Base-by-base conservation (phyloP, 2,329 filamentous ascomycete species). In the Aspergillus sp. region DNA sequence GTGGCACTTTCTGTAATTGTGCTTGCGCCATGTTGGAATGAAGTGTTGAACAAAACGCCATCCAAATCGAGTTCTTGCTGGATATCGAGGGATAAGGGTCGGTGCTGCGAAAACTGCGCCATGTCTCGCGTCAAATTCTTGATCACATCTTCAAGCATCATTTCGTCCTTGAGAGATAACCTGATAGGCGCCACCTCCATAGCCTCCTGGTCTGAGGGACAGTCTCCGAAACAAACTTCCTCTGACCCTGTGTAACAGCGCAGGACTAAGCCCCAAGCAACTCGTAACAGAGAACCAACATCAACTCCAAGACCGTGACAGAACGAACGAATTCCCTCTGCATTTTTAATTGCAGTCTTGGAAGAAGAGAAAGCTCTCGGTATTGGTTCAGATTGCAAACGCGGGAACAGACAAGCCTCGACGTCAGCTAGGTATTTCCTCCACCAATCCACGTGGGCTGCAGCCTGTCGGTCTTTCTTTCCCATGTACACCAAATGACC, bases 381-480 rank as follows among this genome's bases (percentile, higher is more conserved):
- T 2, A 9, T 38, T n/a, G 54, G 33, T 3, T 56, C 58, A 0
- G 54, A 46, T 2, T 54, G 59, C 7, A 70, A 49, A 1, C 58
- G 45, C 3, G 76, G 77, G 57, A 80, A 79, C 45, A 73, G 64
- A 56, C 76, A 79, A 1, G 77, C 73, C 58, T 79, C 75, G 19
- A 73, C 52, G 9, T 73, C 75, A 2, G 66, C 64, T 7, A 79
- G 65, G 41, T 77, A 74, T 0, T 63, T 57, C 50, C 72, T 77
- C 77, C 77, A 80, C 57, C 77, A 78, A 14, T 64, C 60, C 14
- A 75, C 53, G 33, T 71, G 72, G 3, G 57, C 62, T 5, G 64
- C 20, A 10, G 14, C 51, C 14, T 58, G 56, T 1, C 47, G 30
- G 10, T 58, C 59, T 53, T 70, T 73, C 22, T 62, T 58, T 16